Evolutionary conservation across 306 rosid genomes (phyloP).

Genomic region (Neltuma alba): DNA sequence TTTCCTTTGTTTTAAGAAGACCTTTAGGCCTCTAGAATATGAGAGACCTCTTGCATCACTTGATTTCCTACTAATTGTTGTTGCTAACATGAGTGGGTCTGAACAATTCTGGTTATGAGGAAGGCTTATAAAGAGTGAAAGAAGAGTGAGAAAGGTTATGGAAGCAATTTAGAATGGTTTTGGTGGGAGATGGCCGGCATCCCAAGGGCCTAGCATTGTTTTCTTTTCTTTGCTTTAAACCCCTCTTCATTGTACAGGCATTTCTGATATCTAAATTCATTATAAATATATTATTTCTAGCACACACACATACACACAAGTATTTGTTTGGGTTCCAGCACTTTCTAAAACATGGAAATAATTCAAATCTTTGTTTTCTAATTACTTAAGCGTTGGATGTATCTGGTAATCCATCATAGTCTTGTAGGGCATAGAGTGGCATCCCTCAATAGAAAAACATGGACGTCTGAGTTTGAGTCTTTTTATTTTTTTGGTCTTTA

Average conservation of each 20-base stretch:
- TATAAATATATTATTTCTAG: background rate
- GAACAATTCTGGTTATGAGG: background rate
- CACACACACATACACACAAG: background rate
- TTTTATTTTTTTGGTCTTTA: background rate
- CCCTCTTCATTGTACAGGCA: background rate
- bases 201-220: background rate
- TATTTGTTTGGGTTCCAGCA: background rate
- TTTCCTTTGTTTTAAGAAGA: constrained; percentile 2
- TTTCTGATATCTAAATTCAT: background rate
- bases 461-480: background rate
- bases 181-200: background rate
- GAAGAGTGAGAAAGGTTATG: background rate
- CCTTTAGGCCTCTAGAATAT: background rate
- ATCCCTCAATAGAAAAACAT: background rate
- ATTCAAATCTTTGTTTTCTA: background rate
- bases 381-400: background rate
- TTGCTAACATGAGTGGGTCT: background rate
- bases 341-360: background rate
- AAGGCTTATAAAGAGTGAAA: background rate
- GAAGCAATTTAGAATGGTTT: background rate
- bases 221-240: background rate
- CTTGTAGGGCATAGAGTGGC: background rate
- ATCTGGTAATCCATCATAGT: background rate
- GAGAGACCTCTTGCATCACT: background rate
- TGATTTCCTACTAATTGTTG: constrained; percentile 15